Evolutionary conservation across 208 protist genomes (phyloP).

Genomic region (Blechomonas ayalai): DNA sequence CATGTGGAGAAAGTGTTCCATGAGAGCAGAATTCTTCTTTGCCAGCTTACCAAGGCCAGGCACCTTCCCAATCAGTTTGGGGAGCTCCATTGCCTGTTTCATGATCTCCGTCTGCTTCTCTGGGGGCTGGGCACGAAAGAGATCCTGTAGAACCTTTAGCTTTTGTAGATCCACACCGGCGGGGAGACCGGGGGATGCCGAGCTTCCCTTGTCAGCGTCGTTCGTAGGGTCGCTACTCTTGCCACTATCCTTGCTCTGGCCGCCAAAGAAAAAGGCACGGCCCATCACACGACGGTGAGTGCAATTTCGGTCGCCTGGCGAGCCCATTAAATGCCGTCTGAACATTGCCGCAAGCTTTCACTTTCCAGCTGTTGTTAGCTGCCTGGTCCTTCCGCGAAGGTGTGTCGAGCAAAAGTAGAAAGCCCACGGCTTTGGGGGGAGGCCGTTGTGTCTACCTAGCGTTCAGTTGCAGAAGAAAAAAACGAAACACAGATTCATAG

Average conservation of each 20-base stretch:
- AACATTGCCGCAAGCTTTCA: too few relatives aligned
- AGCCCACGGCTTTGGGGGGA: too few relatives aligned
- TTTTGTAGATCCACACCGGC: conserved; percentile 54
- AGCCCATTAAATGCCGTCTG: too few relatives aligned
- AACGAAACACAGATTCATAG: too few relatives aligned
- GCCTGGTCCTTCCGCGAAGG: too few relatives aligned
- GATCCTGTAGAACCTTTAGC: conserved; percentile 59
- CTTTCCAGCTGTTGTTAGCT: too few relatives aligned
- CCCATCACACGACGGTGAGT: background rate
- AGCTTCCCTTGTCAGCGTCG: background rate
- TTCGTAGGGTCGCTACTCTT: conserved; percentile 1
- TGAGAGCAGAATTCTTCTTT: conserved; percentile 53
- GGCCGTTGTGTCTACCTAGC: too few relatives aligned
- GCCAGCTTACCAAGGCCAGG: conserved; percentile 60
- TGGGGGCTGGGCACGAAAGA: conserved; percentile 61
- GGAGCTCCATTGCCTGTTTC: conserved; percentile 74
- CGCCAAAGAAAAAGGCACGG: conserved; percentile 2
- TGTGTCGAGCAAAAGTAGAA: too few relatives aligned
- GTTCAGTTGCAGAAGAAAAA: too few relatives aligned
- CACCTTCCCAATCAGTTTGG: conserved; percentile 72
- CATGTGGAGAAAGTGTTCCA: conserved; percentile 67
- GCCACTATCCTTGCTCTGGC: conserved; percentile 1
- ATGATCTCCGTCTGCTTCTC: conserved; percentile 82
- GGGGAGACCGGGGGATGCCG: conserved; percentile 19
- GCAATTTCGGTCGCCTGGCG: too few relatives aligned